Conservation (phyloP, 768 basidiomycete species). For the Suillus weaverae region DNA sequence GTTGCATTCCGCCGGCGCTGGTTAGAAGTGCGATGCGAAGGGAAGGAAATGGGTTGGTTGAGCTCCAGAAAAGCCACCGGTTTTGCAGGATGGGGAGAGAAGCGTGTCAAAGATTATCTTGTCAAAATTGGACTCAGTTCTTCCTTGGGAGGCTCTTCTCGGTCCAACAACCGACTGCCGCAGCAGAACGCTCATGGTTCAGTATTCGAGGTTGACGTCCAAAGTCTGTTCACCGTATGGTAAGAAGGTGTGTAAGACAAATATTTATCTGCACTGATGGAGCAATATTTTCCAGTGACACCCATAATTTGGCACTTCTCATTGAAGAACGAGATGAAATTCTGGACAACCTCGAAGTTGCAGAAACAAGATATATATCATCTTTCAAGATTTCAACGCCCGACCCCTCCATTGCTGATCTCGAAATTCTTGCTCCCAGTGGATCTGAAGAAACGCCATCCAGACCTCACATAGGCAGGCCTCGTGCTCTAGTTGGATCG, state of each 20-base stretch:
- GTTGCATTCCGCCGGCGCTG: conserved; percentile 58
- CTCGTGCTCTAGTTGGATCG: conserved; percentile 48
- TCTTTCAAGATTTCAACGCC: conserved; percentile 75
- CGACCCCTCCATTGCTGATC: conserved; percentile 68
- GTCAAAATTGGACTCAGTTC: conserved; percentile 66
- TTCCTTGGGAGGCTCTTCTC: conserved; percentile 41
- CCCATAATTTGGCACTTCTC: conserved; percentile 60
- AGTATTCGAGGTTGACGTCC: conserved; percentile 61
- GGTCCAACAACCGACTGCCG: conserved; percentile 25
- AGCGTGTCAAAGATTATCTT: conserved; percentile 67
- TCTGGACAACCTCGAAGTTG: conserved; percentile 77
- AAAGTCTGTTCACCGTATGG: conserved; percentile 75
- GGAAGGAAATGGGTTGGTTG: conserved; percentile 76
- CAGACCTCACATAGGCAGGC: conserved; percentile 67
- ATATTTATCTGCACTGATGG: neutral
- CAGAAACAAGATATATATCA: conserved; percentile 74
- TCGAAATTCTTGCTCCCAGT: conserved; percentile 36
- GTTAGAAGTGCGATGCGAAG: conserved; percentile 61
- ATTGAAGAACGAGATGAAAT: conserved; percentile 77
- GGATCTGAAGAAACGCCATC: conserved; percentile 39
- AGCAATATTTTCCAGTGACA: conserved; percentile 50
- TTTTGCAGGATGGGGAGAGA: conserved; percentile 73
- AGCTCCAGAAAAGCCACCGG: conserved; percentile 63
- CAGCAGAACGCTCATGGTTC: conserved; percentile 39
- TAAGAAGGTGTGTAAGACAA: conserved; percentile 32